Percentiles rank a stretch among this genome's conserved stretches.
Evolutionary conservation across 495 filamentous ascomycete species (phyloP).

Genomic region (Tuber calosporum): DNA sequence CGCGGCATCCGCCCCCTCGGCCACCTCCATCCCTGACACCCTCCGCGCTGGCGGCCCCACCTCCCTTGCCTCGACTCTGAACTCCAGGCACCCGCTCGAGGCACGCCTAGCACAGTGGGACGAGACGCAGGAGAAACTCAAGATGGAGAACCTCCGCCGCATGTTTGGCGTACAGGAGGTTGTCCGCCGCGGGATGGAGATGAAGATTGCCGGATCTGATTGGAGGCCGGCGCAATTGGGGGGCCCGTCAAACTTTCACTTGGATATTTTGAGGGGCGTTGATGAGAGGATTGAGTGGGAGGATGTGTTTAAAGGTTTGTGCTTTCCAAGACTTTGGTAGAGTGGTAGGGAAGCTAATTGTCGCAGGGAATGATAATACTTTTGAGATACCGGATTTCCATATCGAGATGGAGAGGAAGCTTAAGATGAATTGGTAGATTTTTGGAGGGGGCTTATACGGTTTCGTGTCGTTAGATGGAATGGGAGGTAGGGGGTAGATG

Average conservation of each 20-base stretch:
- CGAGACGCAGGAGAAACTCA: conserved; percentile 72
- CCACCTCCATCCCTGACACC: conserved; percentile 83
- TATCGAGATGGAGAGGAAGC: conserved; percentile 85
- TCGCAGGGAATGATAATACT: conserved; percentile 50
- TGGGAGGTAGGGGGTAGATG: not conserved
- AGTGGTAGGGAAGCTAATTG: conserved; percentile 41
- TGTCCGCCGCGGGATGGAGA: conserved; percentile 87
- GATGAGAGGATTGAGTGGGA: conserved; percentile 76
- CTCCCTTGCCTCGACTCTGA: conserved; percentile 33
- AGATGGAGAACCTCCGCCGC: conserved; percentile 78
- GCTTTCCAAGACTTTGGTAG: not conserved
- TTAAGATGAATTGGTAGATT: conserved; percentile 62
- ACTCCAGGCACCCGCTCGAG: conserved; percentile 75
- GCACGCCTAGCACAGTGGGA: conserved; percentile 75
- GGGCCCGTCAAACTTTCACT: conserved; percentile 46
- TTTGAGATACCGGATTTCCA: conserved; percentile 66
- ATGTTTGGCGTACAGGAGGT: conserved; percentile 91
- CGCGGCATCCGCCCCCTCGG: conserved; percentile 64
- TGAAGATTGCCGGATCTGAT: conserved; percentile 60
- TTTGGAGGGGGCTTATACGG: not conserved
- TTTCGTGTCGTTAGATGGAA: not conserved
- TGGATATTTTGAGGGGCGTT: conserved; percentile 71
- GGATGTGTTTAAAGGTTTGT: conserved; percentile 69
- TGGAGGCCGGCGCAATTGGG: conserved; percentile 43
- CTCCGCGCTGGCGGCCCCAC: conserved; percentile 67